Percentiles rank a stretch among this genome's conserved stretches.
Evolutionary conservation across 371 early-diverging fungal genomes (phyloP).

Genomic region (Mucor saturninus): DNA sequence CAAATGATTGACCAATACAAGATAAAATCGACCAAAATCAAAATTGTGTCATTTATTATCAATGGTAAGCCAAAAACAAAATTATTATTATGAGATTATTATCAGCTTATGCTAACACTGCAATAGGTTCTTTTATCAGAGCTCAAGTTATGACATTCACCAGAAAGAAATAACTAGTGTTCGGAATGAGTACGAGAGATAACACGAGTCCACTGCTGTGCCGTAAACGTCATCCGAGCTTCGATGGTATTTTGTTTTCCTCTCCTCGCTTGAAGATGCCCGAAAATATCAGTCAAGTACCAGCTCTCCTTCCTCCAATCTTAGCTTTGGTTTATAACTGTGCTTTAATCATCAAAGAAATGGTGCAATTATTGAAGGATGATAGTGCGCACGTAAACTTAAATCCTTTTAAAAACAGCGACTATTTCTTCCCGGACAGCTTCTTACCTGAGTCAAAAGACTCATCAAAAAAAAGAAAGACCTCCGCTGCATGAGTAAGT

Average conservation of each 20-base stretch:
- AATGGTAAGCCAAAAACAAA: slow-evolving; percentile 8
- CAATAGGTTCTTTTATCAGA: slow-evolving; percentile 15
- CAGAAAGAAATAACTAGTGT: too few species aligned
- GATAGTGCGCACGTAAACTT: slow-evolving; percentile 13
- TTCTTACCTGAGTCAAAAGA: background rate
- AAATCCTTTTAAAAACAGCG: slow-evolving; percentile 14
- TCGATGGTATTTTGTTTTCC: slow-evolving; percentile 10
- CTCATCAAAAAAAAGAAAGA: background rate
- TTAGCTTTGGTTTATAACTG: slow-evolving; percentile 17
- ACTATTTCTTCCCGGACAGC: slow-evolving; percentile 18
- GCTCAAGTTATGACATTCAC: slow-evolving; percentile 15
- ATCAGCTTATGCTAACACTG: slow-evolving; percentile 12
- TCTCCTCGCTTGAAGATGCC: slow-evolving; percentile 22
- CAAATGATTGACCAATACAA: slow-evolving; percentile 8
- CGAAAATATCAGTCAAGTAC: slow-evolving; percentile 13
- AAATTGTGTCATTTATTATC: slow-evolving; percentile 7
- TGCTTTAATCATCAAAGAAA: slow-evolving; percentile 17
- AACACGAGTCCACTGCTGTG: too few species aligned
- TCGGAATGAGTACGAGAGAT: too few species aligned
- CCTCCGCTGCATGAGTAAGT: background rate
- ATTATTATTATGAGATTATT: slow-evolving; percentile 2
- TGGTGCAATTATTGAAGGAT: slow-evolving; percentile 13
- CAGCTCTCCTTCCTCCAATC: slow-evolving; percentile 4
- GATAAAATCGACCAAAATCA: slow-evolving; percentile 1
- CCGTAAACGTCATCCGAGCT: too few species aligned